Evolutionary conservation across 2,329 filamentous ascomycete species (phyloP).

Genomic region (Pseudogymnoascus sp.): DNA sequence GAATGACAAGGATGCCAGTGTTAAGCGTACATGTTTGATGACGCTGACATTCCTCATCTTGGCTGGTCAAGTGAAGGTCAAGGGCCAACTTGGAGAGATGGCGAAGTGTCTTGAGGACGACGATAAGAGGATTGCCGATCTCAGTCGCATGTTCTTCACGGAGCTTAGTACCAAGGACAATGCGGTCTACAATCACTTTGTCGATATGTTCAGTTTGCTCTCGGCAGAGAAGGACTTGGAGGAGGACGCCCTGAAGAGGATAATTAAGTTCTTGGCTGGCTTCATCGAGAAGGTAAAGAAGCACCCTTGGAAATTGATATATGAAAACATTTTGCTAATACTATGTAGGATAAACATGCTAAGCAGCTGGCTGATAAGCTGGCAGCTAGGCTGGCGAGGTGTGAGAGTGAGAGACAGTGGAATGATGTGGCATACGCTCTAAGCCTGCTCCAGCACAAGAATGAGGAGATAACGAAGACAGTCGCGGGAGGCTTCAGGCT

Average conservation of each 20-base stretch:
- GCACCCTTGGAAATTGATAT: neutral
- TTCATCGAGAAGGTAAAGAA: slow-evolving; percentile 86
- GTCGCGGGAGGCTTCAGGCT: slow-evolving; percentile 69
- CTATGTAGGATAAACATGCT: slow-evolving; percentile 80
- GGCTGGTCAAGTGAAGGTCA: slow-evolving; percentile 97
- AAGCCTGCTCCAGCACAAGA: slow-evolving; percentile 83
- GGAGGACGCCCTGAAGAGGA: slow-evolving; percentile 76
- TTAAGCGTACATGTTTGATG: slow-evolving; percentile 97
- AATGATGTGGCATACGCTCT: slow-evolving; percentile 93
- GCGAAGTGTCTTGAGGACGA: slow-evolving; percentile 95
- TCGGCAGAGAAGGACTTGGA: slow-evolving; percentile 73
- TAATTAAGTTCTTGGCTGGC: slow-evolving; percentile 85
- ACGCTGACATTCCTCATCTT: slow-evolving; percentile 95
- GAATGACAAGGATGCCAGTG: slow-evolving; percentile 77
- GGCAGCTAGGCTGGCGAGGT: slow-evolving; percentile 73
- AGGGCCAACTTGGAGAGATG: slow-evolving; percentile 97
- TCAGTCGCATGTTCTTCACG: slow-evolving; percentile 97
- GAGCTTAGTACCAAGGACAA: slow-evolving; percentile 98
- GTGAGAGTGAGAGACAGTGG: slow-evolving; percentile 92
- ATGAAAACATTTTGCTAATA: slow-evolving; percentile 14
- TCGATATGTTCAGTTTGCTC: slow-evolving; percentile 95
- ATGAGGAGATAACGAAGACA: slow-evolving; percentile 75
- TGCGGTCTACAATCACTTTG: slow-evolving; percentile 97
- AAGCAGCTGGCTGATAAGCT: slow-evolving; percentile 90
- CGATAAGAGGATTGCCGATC: slow-evolving; percentile 88